Conservation (phyloP, 2,329 filamentous ascomycete species). For the Colletotrichum costaricense region DNA sequence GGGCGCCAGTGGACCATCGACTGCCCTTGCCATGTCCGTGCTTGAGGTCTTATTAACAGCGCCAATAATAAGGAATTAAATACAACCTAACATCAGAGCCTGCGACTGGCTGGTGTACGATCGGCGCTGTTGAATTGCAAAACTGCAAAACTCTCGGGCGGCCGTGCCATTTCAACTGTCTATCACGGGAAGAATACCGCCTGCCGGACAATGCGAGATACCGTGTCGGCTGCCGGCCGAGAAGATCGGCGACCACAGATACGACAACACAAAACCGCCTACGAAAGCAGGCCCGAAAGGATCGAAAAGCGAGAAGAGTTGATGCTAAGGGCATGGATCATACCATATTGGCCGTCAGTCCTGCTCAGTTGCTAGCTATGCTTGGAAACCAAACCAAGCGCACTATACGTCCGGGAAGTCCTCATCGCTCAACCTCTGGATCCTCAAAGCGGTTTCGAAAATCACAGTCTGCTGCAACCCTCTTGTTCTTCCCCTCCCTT, state of each 20-base stretch:
- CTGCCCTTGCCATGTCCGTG: constrained; percentile 19
- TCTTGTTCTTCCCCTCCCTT: constrained; percentile 16
- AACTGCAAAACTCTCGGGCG: background rate
- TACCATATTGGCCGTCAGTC: background rate
- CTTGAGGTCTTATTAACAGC: constrained; percentile 12
- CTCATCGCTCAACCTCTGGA: background rate
- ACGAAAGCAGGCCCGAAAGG: background rate
- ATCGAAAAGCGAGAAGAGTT: background rate
- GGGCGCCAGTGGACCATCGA: background rate
- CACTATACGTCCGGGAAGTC: background rate
- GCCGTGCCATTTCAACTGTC: background rate
- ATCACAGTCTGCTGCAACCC: constrained; percentile 11
- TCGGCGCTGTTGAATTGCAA: constrained; percentile 13
- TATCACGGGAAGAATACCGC: background rate
- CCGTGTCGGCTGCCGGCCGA: background rate
- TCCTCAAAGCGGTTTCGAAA: constrained; percentile 6
- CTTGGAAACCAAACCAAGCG: constrained; percentile 28
- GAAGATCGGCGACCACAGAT: background rate
- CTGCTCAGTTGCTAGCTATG: background rate
- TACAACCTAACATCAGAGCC: background rate
- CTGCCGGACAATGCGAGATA: background rate
- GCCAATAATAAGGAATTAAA: background rate
- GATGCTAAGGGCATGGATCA: constrained; percentile 23
- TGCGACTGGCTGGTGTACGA: constrained; percentile 27
- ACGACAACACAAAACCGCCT: background rate